Evolutionary conservation across 2,329 filamentous ascomycete genomes (phyloP).

Genomic region (Cadophora gregata): DNA sequence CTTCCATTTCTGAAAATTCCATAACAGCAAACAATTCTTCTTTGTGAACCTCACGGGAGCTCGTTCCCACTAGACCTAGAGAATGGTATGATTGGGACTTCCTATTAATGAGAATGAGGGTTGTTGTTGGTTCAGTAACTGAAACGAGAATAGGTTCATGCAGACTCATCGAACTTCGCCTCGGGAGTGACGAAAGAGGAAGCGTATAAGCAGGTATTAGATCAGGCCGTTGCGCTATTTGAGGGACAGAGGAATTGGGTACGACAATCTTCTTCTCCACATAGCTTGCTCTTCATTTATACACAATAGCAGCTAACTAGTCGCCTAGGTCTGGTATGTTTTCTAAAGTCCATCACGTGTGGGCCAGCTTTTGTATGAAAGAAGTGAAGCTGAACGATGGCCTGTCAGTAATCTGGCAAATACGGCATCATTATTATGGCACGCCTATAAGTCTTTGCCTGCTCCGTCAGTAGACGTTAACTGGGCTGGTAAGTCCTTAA

Average conservation of each 20-base stretch:
- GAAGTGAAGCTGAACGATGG: not conserved
- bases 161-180: slow-evolving; percentile 77
- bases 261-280: slow-evolving; percentile 38
- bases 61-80: not conserved
- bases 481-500: slow-evolving; percentile 66
- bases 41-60: not conserved
- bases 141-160: slow-evolving; percentile 55
- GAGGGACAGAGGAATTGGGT: slow-evolving; percentile 83
- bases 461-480: slow-evolving; percentile 71
- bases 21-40: not conserved
- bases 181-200: slow-evolving; percentile 70
- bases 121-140: not conserved
- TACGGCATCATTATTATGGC: slow-evolving; percentile 77
- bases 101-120: not conserved
- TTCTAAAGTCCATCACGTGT: slow-evolving; percentile 16
- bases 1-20: not conserved
- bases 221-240: slow-evolving; percentile 72
- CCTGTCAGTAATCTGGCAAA: slow-evolving; percentile 74
- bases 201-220: slow-evolving; percentile 75
- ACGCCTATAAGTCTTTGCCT: slow-evolving; percentile 76
- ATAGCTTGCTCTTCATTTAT: not conserved
- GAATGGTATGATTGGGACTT: not conserved
- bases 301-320: slow-evolving; percentile 11
- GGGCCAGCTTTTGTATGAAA: not conserved
- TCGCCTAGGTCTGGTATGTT: slow-evolving; percentile 49